phyloP scores from a whole-genome alignment of 225 moss, liverwort and hornwort genomes.

The Polytrichum formosum region DNA sequence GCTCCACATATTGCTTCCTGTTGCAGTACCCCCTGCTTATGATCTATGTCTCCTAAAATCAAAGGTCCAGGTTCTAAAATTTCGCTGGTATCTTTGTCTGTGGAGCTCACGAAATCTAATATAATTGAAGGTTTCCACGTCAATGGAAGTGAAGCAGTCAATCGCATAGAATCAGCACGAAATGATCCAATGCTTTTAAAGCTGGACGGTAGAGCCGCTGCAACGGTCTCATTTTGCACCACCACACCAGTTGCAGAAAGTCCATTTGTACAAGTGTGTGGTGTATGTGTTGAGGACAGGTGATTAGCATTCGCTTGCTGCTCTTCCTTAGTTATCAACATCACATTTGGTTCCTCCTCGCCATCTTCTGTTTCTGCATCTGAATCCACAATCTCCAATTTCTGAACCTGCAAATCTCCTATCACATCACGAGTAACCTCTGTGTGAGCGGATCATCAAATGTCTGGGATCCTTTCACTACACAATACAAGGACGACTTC shows the following conservation, averaged over 20 bases:
- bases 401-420: not conserved
- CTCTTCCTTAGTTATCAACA: not conserved
- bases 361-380: conserved; percentile 8
- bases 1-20: not conserved
- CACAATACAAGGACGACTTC: not conserved
- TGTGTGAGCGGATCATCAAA: not conserved
- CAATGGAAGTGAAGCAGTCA: conserved; percentile 7
- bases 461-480: not conserved
- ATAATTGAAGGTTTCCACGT: conserved; percentile 2
- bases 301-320: not conserved
- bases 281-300: not conserved
- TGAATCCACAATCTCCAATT: not conserved
- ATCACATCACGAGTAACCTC: not conserved
- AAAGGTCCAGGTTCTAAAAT: not conserved
- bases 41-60: not conserved
- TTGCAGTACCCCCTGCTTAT: not conserved
- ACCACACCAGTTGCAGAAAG: not conserved
- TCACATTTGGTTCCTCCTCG: not conserved
- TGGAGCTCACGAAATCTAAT: not conserved
- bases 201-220: not conserved
- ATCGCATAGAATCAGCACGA: conserved; percentile 11
- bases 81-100: not conserved
- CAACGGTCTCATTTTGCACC: not conserved
- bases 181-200: conserved; percentile 9
- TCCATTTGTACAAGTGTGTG: not conserved